Conservation (phyloP, 2,329 filamentous ascomycete species). For the Plenodomus biglobosus region DNA sequence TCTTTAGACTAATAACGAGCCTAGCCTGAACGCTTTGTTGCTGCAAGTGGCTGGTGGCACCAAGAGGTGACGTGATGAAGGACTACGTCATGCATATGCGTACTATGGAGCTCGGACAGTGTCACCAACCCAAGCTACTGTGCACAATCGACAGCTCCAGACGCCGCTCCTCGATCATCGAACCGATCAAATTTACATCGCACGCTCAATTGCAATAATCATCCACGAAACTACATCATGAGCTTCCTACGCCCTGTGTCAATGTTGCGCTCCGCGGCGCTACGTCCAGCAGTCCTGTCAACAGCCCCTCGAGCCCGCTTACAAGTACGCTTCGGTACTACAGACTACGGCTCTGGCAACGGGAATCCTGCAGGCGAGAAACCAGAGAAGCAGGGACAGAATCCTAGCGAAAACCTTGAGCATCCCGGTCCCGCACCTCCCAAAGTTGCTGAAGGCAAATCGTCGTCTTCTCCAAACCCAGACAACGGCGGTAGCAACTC, state of each 20-base stretch:
- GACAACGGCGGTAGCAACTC: constrained; percentile 13
- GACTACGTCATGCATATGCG: not conserved
- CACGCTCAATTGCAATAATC: constrained; percentile 3
- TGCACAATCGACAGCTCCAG: not conserved
- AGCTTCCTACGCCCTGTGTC: constrained; percentile 32
- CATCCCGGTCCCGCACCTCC: constrained; percentile 51
- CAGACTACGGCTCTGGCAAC: constrained; percentile 48
- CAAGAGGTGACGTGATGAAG: not conserved
- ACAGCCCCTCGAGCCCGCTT: constrained; percentile 30
- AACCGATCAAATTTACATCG: not conserved
- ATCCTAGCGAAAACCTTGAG: constrained; percentile 45
- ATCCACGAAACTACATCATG: constrained; percentile 23
- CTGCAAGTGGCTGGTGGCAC: not conserved
- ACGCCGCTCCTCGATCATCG: not conserved
- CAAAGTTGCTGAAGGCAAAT: constrained; percentile 43
- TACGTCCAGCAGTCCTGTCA: constrained; percentile 25
- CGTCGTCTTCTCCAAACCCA: constrained; percentile 34
- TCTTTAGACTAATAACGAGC: not conserved
- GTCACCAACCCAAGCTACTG: not conserved
- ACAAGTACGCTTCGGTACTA: constrained; percentile 39
- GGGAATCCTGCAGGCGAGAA: constrained; percentile 49
- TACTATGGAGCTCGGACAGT: not conserved
- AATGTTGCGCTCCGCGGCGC: constrained; percentile 32
- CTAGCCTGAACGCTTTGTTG: not conserved
- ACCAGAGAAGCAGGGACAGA: constrained; percentile 47